phyloP scores from a whole-genome alignment of 2,329 filamentous ascomycete species.

The Talaromyces funiculosus region DNA sequence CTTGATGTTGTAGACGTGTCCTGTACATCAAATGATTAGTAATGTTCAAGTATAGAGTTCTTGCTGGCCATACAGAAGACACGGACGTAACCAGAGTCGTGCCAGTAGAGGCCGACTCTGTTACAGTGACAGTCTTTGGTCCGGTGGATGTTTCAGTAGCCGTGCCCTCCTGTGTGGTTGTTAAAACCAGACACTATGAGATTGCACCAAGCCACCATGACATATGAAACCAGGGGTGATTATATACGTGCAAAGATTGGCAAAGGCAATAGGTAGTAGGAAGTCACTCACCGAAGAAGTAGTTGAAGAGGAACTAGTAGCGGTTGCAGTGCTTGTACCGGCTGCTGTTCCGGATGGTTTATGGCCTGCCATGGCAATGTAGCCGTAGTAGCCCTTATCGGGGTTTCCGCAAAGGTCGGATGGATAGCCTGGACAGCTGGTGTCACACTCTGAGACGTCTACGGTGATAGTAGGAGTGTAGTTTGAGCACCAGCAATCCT shows the following conservation, averaged over 20 bases:
- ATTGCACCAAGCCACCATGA: conserved; percentile 5
- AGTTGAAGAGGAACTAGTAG: conserved; percentile 8
- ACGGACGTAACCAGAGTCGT: conserved; percentile 14
- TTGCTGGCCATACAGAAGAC: conserved; percentile 7
- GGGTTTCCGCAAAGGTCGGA: conserved; percentile 41
- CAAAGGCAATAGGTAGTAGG: not conserved
- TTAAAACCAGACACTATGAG: conserved; percentile 15
- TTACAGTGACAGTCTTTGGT: conserved; percentile 17
- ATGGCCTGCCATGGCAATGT: conserved; percentile 34
- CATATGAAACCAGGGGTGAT: not conserved
- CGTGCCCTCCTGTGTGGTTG: conserved; percentile 20
- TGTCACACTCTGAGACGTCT: conserved; percentile 32
- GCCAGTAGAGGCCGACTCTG: conserved; percentile 11
- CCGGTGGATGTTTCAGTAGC: conserved; percentile 14
- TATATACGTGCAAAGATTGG: not conserved
- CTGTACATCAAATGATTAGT: conserved; percentile 7
- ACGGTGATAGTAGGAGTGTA: conserved; percentile 36
- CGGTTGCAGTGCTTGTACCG: conserved; percentile 15
- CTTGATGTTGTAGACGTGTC: conserved; percentile 11
- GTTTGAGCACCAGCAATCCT: conserved; percentile 47
- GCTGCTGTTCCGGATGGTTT: conserved; percentile 30
- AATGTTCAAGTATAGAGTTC: not conserved
- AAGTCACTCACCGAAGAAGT: conserved; percentile 9
- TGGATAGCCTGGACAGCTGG: conserved; percentile 44
- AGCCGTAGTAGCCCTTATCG: conserved; percentile 37